A percentile compares a stretch with the other conserved stretches of the same genome.
Conservation (phyloP, 2,329 filamentous ascomycete genomes). For the Chaetomiaceae sp. region DNA sequence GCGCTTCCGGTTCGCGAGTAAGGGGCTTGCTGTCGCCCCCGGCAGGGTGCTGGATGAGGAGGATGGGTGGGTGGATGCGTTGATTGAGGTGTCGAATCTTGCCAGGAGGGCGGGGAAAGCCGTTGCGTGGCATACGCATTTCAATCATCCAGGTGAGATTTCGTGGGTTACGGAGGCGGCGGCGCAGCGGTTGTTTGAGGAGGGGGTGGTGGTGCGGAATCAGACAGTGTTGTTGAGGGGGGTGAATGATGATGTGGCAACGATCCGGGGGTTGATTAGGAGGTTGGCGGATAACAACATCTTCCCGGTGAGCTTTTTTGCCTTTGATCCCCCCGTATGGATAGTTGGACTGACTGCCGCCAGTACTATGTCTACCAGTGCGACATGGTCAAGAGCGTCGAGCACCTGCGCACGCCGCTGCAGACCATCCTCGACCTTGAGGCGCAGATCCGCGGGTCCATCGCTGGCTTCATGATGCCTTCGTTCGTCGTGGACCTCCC, state of each 20-base stretch:
- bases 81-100: slow-evolving; percentile 47
- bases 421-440: slow-evolving; percentile 56
- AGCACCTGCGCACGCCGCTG: slow-evolving; percentile 60
- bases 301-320: slow-evolving; percentile 47
- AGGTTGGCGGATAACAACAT: slow-evolving; percentile 53
- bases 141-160: slow-evolving; percentile 60
- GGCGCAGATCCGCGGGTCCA: slow-evolving; percentile 52
- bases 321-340: background rate
- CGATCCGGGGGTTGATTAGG: slow-evolving; percentile 51
- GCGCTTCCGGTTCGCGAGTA: slow-evolving; percentile 58
- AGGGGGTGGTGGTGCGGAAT: slow-evolving; percentile 54
- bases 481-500: slow-evolving; percentile 61
- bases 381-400: slow-evolving; percentile 57
- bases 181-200: slow-evolving; percentile 45
- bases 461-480: slow-evolving; percentile 60
- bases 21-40: slow-evolving; percentile 57
- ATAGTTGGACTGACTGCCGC: background rate
- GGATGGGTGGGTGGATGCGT: slow-evolving; percentile 50
- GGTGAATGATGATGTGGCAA: slow-evolving; percentile 52
- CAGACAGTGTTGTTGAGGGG: slow-evolving; percentile 56
- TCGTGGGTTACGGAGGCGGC: slow-evolving; percentile 55
- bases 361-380: slow-evolving; percentile 64
- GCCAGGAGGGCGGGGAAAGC: slow-evolving; percentile 53
- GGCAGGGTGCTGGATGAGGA: slow-evolving; percentile 46
- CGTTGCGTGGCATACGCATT: slow-evolving; percentile 61